Conservation (phyloP, 306 rosid genomes). For the Acmispon strigosus region DNA sequence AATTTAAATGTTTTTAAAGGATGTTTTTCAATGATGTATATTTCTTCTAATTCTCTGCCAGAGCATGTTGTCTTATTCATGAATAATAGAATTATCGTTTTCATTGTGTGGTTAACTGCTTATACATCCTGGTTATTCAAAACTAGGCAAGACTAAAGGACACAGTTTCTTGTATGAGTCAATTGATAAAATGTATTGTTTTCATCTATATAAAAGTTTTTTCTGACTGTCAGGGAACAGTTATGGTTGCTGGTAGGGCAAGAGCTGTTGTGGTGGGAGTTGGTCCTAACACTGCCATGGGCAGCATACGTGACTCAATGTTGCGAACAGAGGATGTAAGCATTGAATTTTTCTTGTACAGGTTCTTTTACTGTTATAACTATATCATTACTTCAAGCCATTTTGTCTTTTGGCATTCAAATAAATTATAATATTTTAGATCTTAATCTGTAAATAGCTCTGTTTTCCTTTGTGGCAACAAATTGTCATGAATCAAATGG, state of each 20-base stretch:
- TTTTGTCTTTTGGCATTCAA: constrained; percentile 12
- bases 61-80: not conserved
- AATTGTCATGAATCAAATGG: not conserved
- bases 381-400: constrained; percentile 1
- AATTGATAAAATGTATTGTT: not conserved
- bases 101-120: not conserved
- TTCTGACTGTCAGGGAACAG: constrained; percentile 73
- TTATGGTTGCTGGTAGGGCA: constrained; percentile 96
- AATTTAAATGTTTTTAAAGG: not conserved
- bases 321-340: constrained; percentile 93
- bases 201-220: not conserved
- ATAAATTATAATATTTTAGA: not conserved
- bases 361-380: constrained; percentile 4
- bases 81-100: not conserved
- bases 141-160: constrained; percentile 12
- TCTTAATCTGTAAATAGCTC: constrained; percentile 12
- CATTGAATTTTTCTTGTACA: not conserved
- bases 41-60: not conserved
- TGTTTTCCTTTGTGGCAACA: not conserved
- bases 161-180: not conserved
- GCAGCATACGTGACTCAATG: constrained; percentile 88
- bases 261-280: constrained; percentile 92
- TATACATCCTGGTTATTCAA: not conserved
- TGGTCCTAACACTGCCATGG: constrained; percentile 96
- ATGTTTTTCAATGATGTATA: not conserved